These are phyloP conservation scores for Venturia asperata DNA, from an alignment of 2,329 filamentous ascomycete species.

Conservation along the genomic window DNA sequence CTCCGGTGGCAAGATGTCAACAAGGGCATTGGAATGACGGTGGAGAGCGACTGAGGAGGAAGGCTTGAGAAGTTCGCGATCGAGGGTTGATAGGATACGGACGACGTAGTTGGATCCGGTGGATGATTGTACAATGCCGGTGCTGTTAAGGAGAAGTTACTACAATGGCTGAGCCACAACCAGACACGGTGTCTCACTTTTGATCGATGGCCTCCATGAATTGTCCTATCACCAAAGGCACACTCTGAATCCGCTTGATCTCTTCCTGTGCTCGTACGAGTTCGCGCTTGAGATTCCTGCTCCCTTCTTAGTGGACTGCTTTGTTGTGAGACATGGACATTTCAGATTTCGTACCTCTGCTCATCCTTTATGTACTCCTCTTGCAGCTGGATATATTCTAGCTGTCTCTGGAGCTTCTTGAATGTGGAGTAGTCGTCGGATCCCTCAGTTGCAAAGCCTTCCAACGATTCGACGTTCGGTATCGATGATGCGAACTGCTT, in stretches of 20 bases:
- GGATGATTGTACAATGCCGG: slow-evolving; percentile 95
- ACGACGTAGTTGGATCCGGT: slow-evolving; percentile 99
- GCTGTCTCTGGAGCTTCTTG: slow-evolving; percentile 92
- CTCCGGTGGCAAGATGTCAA: slow-evolving; percentile 97
- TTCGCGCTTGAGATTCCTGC: slow-evolving; percentile 89
- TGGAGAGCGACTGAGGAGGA: slow-evolving; percentile 96
- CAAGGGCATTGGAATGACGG: slow-evolving; percentile 94
- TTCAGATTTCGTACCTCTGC: slow-evolving; percentile 58
- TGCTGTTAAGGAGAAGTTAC: slow-evolving; percentile 48
- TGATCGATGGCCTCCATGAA: slow-evolving; percentile 99
- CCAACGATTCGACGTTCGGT: slow-evolving; percentile 82
- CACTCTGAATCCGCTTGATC: slow-evolving; percentile 98
- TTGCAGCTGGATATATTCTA: slow-evolving; percentile 85
- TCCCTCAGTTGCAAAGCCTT: slow-evolving; percentile 71
- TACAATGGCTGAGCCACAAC: neutral
- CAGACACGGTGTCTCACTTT: slow-evolving; percentile 56
- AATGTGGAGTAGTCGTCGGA: slow-evolving; percentile 90
- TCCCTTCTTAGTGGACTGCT: slow-evolving; percentile 15
- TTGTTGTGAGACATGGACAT: neutral
- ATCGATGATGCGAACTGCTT: slow-evolving; percentile 73
- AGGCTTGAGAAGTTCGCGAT: slow-evolving; percentile 95
- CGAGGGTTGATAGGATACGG: slow-evolving; percentile 93
- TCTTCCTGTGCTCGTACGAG: slow-evolving; percentile 96
- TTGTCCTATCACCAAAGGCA: slow-evolving; percentile 94
- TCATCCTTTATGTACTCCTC: slow-evolving; percentile 99